phyloP scores from a whole-genome alignment of 805 yeast genomes.

The Kregervanrija delftensis region DNA sequence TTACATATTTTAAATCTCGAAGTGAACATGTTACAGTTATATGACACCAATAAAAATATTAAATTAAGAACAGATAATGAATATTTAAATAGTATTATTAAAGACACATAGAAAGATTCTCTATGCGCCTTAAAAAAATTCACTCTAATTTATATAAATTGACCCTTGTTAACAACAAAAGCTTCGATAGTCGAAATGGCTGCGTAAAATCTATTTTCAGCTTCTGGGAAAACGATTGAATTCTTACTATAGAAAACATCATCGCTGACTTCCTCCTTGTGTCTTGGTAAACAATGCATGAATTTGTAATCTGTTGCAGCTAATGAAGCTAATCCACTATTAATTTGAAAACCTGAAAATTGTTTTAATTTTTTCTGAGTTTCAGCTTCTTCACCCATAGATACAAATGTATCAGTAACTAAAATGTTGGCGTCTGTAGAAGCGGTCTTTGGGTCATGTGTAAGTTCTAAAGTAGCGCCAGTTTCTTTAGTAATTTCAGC shows the following conservation, averaged over 20 bases:
- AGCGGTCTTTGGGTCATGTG: slow-evolving; percentile 72
- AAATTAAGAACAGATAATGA: no score
- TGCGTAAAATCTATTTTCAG: slow-evolving; percentile 92
- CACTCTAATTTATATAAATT: slow-evolving; percentile 28
- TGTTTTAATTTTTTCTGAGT: slow-evolving; percentile 64
- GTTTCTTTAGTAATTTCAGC: slow-evolving; percentile 41
- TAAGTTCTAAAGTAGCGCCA: slow-evolving; percentile 47
- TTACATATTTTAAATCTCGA: no score
- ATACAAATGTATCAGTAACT: slow-evolving; percentile 95
- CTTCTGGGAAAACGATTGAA: slow-evolving; percentile 89
- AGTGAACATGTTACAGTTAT: no score
- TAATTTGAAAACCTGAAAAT: slow-evolving; percentile 83
- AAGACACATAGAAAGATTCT: no score
- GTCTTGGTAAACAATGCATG: slow-evolving; percentile 98
- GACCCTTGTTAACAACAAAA: slow-evolving; percentile 80
- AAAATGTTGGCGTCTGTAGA: slow-evolving; percentile 68
- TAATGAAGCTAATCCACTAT: slow-evolving; percentile 56
- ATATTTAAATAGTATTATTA: no score
- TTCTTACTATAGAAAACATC: slow-evolving; percentile 81
- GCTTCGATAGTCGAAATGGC: slow-evolving; percentile 92
- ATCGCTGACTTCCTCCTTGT: slow-evolving; percentile 88
- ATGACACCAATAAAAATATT: no score
- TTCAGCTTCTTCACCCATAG: slow-evolving; percentile 95
- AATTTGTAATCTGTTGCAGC: slow-evolving; percentile 73
- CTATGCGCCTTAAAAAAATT: neutral